phyloP scores from a whole-genome alignment of 1,284 basidiomycete species.

The Puccinia hordei region DNA sequence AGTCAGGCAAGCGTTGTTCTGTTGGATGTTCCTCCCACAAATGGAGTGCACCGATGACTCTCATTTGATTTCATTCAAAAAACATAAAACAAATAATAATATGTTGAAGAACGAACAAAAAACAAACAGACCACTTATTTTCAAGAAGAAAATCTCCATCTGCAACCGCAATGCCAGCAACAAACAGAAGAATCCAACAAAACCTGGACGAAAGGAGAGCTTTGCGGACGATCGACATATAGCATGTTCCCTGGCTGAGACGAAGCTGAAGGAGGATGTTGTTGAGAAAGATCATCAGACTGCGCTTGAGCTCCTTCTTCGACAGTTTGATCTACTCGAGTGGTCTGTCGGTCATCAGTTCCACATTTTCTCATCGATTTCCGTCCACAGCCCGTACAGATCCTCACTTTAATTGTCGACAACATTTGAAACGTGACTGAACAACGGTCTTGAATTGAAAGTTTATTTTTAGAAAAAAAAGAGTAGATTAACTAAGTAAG shows the following conservation, averaged over 20 bases:
- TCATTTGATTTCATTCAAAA: too few species aligned
- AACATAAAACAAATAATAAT: too few species aligned
- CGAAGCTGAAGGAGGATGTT: background rate
- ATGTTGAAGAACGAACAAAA: background rate
- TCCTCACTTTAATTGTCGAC: constrained; percentile 11
- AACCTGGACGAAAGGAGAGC: background rate
- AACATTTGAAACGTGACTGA: constrained; percentile 41
- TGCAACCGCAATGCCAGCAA: constrained; percentile 45
- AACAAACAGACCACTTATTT: background rate
- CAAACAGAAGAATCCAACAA: background rate
- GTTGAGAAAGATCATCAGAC: background rate
- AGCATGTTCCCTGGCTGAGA: background rate
- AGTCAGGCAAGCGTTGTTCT: too few species aligned
- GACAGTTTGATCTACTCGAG: background rate
- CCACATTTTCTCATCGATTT: background rate
- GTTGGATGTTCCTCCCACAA: too few species aligned
- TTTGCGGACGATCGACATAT: background rate
- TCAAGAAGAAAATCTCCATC: constrained; percentile 35
- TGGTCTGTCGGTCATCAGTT: background rate
- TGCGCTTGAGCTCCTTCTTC: background rate
- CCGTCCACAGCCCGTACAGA: constrained; percentile 30
- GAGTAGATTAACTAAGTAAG: background rate
- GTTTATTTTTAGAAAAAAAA: background rate
- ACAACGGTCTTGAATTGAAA: constrained; percentile 30
- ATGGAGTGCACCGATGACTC: too few species aligned